A percentile compares a stretch with the other conserved stretches of the same genome.
These are phyloP conservation scores for Penicillium turbatum DNA, from an alignment of 495 filamentous ascomycete species.

Conservation along the genomic window DNA sequence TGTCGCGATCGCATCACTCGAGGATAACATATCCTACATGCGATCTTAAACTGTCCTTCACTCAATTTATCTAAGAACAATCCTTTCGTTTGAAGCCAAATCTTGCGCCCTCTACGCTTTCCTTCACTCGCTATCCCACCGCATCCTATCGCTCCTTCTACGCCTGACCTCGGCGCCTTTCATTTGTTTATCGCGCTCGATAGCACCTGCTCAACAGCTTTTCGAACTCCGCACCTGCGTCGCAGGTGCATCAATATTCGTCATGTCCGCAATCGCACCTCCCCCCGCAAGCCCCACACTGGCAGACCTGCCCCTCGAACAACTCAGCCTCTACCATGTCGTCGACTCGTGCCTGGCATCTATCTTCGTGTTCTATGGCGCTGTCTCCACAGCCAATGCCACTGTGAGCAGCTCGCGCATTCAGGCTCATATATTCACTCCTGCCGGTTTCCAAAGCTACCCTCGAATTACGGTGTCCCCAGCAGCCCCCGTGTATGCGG, in stretches of 20 bases:
- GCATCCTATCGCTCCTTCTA: background rate
- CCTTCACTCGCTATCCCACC: background rate
- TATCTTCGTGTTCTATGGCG: constrained; percentile 79
- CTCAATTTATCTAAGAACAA: background rate
- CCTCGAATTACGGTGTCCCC: constrained; percentile 88
- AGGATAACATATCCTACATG: constrained; percentile 11
- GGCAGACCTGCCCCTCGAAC: constrained; percentile 62
- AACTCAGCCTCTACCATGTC: constrained; percentile 75
- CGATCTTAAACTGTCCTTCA: constrained; percentile 12
- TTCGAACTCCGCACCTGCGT: background rate
- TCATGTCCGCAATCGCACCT: constrained; percentile 35
- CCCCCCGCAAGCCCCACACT: constrained; percentile 25
- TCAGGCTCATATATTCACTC: constrained; percentile 84
- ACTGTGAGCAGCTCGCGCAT: constrained; percentile 85
- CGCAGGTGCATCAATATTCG: constrained; percentile 19
- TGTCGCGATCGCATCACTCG: constrained; percentile 13
- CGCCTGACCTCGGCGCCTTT: background rate
- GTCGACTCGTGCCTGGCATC: constrained; percentile 72
- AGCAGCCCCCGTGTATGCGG: constrained; percentile 88
- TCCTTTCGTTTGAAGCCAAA: constrained; percentile 7
- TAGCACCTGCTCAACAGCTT: constrained; percentile 3
- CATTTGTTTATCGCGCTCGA: constrained; percentile 6
- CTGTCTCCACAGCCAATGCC: constrained; percentile 76
- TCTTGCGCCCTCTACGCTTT: constrained; percentile 5
- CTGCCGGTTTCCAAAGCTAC: constrained; percentile 82